Percentiles rank a stretch among this genome's conserved stretches.
These are phyloP conservation scores for Aspergillus diversus DNA, from an alignment of 495 filamentous ascomycete genomes.

Conservation along the genomic window DNA sequence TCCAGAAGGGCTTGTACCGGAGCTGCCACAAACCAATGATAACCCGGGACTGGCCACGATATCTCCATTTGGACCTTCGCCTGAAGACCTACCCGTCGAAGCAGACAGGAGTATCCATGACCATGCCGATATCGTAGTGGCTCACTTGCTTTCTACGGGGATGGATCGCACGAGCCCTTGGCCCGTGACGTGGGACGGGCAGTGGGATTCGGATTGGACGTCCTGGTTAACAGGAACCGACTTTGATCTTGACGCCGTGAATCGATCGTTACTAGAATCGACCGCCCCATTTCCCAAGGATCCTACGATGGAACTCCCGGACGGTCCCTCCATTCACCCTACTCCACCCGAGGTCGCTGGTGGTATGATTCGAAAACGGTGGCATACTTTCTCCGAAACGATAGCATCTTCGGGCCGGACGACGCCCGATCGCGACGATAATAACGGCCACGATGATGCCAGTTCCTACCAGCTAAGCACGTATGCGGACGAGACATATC, in stretches of 20 bases:
- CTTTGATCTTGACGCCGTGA: conserved; percentile 5
- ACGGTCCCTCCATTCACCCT: no score
- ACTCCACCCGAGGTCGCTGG: no score
- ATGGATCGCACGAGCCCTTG: conserved; percentile 1
- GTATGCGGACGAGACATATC: conserved; percentile 28
- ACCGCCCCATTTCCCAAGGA: background rate
- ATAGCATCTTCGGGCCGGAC: conserved; percentile 15
- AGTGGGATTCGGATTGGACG: conserved; percentile 1
- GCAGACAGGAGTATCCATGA: background rate
- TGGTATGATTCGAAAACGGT: conserved; percentile 12
- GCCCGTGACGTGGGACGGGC: conserved; percentile 6
- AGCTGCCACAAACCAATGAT: background rate
- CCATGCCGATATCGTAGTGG: background rate
- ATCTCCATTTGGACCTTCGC: background rate
- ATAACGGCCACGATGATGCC: conserved; percentile 11
- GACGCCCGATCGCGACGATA: background rate
- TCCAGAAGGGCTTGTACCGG: background rate
- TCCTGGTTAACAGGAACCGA: conserved; percentile 8
- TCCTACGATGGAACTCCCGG: background rate
- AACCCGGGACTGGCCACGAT: background rate
- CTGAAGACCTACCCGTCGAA: background rate
- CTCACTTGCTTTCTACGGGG: background rate
- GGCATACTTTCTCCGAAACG: conserved; percentile 25
- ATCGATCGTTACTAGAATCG: background rate
- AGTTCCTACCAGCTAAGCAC: conserved; percentile 4